These are phyloP conservation scores for Rhodotorula sp. DNA, from an alignment of 1,284 basidiomycete species.

Conservation along the genomic window DNA sequence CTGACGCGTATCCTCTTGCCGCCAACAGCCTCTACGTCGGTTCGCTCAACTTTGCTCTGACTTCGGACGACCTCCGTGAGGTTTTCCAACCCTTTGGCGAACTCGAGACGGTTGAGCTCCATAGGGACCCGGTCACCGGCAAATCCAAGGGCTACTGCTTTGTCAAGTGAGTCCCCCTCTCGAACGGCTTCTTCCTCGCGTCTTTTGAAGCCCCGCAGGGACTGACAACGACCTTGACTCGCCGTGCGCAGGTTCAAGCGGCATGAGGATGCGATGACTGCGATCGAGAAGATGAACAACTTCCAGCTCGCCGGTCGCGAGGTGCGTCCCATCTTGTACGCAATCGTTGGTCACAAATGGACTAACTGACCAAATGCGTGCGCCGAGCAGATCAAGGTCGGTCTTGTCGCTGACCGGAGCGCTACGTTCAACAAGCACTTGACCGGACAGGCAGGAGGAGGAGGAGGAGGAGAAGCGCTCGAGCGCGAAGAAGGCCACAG, in stretches of 20 bases:
- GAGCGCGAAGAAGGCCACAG: slow-evolving; percentile 36
- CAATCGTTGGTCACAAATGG: background rate
- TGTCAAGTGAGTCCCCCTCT: slow-evolving; percentile 68
- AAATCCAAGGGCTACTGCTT: slow-evolving; percentile 98
- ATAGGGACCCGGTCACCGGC: slow-evolving; percentile 72
- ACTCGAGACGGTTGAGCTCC: slow-evolving; percentile 96
- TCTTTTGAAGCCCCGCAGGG: no score
- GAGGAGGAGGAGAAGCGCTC: slow-evolving; percentile 21
- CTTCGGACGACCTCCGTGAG: slow-evolving; percentile 92
- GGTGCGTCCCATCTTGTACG: slow-evolving; percentile 54
- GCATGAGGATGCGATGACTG: slow-evolving; percentile 88
- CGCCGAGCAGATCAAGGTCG: slow-evolving; percentile 41
- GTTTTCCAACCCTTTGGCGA: slow-evolving; percentile 98
- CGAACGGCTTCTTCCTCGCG: slow-evolving; percentile 3
- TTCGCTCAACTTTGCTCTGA: slow-evolving; percentile 92
- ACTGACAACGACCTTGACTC: background rate
- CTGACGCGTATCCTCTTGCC: slow-evolving; percentile 18
- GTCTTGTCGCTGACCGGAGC: slow-evolving; percentile 44
- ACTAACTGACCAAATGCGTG: background rate
- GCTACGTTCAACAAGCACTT: slow-evolving; percentile 33
- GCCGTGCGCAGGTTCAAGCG: slow-evolving; percentile 68
- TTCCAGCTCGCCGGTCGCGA: slow-evolving; percentile 93
- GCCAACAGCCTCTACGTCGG: slow-evolving; percentile 85
- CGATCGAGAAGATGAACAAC: slow-evolving; percentile 95
- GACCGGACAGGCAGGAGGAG: background rate